Base-by-base conservation (phyloP, 2,329 filamentous ascomycete species). In the Rutstroemia sydowiana region DNA sequence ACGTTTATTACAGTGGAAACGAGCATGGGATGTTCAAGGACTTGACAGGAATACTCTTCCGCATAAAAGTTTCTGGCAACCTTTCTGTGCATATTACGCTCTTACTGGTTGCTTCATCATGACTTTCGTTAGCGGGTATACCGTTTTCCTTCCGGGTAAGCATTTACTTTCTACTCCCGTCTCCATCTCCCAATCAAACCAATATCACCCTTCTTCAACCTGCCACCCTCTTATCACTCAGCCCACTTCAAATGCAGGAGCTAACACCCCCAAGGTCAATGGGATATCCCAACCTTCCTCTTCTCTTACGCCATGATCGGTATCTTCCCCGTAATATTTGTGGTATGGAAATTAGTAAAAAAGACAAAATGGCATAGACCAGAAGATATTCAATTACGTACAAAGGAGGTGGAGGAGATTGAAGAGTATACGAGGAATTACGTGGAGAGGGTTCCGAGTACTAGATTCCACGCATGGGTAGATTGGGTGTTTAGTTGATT, bases 111-210 rank as follows among this genome's bases (percentile, higher is more conserved):
- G 74, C 31, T 73, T 73, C 41, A 64, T 79, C 56, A 82, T 84
- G 79, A 73, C 76, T 0, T 78, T 84, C 57, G 76, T 83, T 0
- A 73, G 78, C 11, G 81, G 81, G 0, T 84, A 82, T 56, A 73
- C 75, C 0, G 78, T 83, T 2, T 85, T 85, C 60, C 63, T 84
- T 18, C 75, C 76, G 0, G 65, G 66, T 61, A 49, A 20, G 55
- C 4, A 18, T 44, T 37, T 3, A 26, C 9, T 4, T 5, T 14
- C 1, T 10, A 1, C 8, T 14, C 6, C 5, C 28, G 20, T n/a
- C n/a, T 2, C 26, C 23, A 26, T 26, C 20, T 43, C 23, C 9
- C 7, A n/a, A 13, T 32, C 9, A 20, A 4, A 6, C 4, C 23
- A 16, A 37, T 20, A 28, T 40, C 4, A 42, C 7, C 30, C 13